Evolutionary conservation across 108 stramenopile species (phyloP).

Genomic region (Cyclostephanos invisitatus): DNA sequence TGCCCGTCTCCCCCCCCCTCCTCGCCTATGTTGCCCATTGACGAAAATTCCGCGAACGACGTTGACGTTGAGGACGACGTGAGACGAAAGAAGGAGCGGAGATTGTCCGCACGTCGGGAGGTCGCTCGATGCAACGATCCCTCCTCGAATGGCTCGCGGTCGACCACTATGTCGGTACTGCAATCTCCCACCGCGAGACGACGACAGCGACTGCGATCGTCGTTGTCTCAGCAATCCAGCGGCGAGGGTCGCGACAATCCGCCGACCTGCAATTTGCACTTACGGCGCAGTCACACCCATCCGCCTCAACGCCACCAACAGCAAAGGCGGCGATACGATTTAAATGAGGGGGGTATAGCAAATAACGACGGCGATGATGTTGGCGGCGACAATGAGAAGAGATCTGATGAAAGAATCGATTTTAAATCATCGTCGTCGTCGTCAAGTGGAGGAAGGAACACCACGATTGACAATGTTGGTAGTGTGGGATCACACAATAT

Average conservation of each 20-base stretch:
- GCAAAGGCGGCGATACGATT: background rate
- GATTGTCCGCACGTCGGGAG: conserved; percentile 25
- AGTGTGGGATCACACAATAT: background rate
- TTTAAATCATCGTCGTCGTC: background rate
- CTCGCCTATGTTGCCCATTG: background rate
- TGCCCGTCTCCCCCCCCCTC: background rate
- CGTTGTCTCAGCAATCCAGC: background rate
- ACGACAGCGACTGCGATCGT: background rate
- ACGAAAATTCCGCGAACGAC: conserved; percentile 5
- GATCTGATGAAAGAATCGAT: background rate
- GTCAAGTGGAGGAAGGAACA: background rate
- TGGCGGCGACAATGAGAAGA: background rate
- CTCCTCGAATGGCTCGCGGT: too few relatives aligned
- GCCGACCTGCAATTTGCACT: background rate
- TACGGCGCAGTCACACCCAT: conserved; percentile 4
- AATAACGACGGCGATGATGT: background rate
- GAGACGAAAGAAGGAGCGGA: conserved; percentile 6
- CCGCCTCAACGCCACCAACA: background rate
- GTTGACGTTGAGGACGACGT: background rate
- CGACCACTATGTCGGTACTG: conserved; percentile 15
- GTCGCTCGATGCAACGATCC: conserved; percentile 13
- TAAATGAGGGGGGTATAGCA: background rate
- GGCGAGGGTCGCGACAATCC: background rate
- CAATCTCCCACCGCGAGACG: background rate
- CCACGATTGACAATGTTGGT: background rate